A percentile compares a stretch with the other conserved stretches of the same genome.
phyloP scores from a whole-genome alignment of 495 filamentous ascomycete species.

The Neurospora sp. region DNA sequence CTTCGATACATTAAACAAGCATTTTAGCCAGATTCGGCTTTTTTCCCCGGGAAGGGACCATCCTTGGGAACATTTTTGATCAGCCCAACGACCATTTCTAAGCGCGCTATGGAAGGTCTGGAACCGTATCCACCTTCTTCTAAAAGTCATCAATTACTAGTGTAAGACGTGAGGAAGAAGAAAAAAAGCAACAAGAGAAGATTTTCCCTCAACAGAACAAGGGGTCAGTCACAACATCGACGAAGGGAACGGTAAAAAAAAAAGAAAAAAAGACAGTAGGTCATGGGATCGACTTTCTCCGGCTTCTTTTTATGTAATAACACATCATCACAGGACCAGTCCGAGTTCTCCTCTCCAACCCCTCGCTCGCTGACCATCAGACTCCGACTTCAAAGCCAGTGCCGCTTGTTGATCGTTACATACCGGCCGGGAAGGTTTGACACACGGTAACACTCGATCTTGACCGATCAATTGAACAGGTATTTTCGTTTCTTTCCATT shows the following conservation, averaged over 20 bases:
- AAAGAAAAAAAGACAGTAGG: not conserved
- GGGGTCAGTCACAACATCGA: not conserved
- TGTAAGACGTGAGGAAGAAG: not conserved
- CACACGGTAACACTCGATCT: not conserved
- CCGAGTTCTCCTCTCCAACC: not conserved
- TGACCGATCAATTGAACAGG: not conserved
- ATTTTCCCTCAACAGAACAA: not conserved
- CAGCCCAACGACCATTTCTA: not conserved
- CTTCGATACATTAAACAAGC: not conserved
- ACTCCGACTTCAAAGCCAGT: not conserved
- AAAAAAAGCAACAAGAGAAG: not conserved
- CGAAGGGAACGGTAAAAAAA: not conserved
- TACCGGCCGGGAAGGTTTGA: not conserved
- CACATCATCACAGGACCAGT: not conserved
- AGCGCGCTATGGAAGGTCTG: not conserved
- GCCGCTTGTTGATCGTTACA: not conserved
- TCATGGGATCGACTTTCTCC: not conserved
- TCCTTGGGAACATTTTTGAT: not conserved
- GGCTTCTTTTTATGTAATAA: not conserved
- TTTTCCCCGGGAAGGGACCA: not conserved
- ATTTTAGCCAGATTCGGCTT: not conserved
- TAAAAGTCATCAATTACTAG: not conserved
- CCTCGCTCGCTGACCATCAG: not conserved
- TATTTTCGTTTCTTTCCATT: not conserved
- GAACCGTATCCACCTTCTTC: not conserved